A percentile compares a stretch with the other conserved stretches of the same genome.
These are phyloP conservation scores for Corchorus olitorius DNA, from an alignment of 345 rosid species.

Conservation along the genomic window DNA sequence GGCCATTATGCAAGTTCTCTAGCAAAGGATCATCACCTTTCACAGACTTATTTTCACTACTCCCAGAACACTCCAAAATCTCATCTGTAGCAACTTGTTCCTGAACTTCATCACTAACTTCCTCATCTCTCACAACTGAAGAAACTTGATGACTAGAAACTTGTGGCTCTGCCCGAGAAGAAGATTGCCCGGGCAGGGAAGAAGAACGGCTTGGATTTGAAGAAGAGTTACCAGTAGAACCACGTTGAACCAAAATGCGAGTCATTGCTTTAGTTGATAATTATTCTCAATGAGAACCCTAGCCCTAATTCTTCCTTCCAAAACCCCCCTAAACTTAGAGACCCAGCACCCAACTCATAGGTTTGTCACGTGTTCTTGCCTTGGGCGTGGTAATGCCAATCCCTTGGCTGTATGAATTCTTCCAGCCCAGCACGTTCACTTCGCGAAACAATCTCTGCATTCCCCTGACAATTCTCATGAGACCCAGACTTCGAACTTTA, in stretches of 20 bases:
- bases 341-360: constrained; percentile 40
- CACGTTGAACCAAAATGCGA: constrained; percentile 91
- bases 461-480: constrained; percentile 99
- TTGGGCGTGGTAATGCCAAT: constrained; percentile 75
- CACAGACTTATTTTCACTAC: constrained; percentile 41
- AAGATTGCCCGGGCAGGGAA: constrained; percentile 55
- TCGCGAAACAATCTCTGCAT: constrained; percentile 87
- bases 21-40: constrained; percentile 49
- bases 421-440: constrained; percentile 72
- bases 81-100: constrained; percentile 59
- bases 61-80: constrained; percentile 42
- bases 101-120: constrained; percentile 50
- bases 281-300: constrained; percentile 21
- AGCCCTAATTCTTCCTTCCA: constrained; percentile 21
- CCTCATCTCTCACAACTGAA: constrained; percentile 63
- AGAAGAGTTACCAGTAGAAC: constrained; percentile 71
- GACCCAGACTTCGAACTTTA: constrained; percentile 68
- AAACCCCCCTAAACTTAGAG: constrained; percentile 39
- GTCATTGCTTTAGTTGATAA: constrained; percentile 53
- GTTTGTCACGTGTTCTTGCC: constrained; percentile 89
- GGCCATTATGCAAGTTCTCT: constrained; percentile 34
- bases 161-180: constrained; percentile 61
- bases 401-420: constrained; percentile 83
- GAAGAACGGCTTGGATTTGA: constrained; percentile 73
- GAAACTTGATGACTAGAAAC: constrained; percentile 38